Evolutionary conservation across 1,284 basidiomycete genomes (phyloP), one percentile per base, ranked within the genome.

Genomic region (Exsudoporus floridanus): DNA sequence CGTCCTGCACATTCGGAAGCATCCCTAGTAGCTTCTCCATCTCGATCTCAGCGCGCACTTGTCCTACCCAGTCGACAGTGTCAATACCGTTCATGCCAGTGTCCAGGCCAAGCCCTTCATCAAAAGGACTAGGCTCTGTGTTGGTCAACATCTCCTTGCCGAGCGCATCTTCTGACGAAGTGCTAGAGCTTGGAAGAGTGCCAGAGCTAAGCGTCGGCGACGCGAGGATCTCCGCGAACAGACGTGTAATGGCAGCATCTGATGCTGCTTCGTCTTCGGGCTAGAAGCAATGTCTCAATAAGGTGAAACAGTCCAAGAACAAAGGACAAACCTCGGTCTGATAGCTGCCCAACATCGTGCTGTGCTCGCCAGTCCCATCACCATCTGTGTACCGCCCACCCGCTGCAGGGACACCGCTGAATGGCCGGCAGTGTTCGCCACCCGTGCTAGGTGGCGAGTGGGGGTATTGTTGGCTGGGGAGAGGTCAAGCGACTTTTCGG

Each of bases 401-500:
- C 88, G 89, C 89, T 91, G 89, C 89, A 84, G 86, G 89, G 89
- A 77, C 83, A 82, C 78, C 78, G 77, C 73, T 67, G 77, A 67
- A 63, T 56, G 72, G 68, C 70, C 73, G 70, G 74, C 78, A 77
- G 79, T 80, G 83, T 77, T 84, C 89, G 81, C 89, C 90, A 92
- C 86, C 89, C 89, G 88, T 92, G 89, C 89, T 86, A 88, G 85
- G 84, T 92, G 90, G 89, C 89, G 83, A 92, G 89, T 87, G 83
- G 86, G 74, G 69, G 84, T 78, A 69, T 71, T 65, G 53, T 62
- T 70, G 63, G 62, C 54, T 60, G 57, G 57, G 39, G 66, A 65
- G 35, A 67, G 60, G 55, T 69, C 59, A 39, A 68, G 50, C 44
- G 55, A 52, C 23, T 57, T 50, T 49, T 54, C 48, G 28, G 59